Evolutionary conservation across 1,284 basidiomycete species (phyloP), one percentile per base, ranked within the genome.

Genomic region (Pseudozyma tsukubaensis): DNA sequence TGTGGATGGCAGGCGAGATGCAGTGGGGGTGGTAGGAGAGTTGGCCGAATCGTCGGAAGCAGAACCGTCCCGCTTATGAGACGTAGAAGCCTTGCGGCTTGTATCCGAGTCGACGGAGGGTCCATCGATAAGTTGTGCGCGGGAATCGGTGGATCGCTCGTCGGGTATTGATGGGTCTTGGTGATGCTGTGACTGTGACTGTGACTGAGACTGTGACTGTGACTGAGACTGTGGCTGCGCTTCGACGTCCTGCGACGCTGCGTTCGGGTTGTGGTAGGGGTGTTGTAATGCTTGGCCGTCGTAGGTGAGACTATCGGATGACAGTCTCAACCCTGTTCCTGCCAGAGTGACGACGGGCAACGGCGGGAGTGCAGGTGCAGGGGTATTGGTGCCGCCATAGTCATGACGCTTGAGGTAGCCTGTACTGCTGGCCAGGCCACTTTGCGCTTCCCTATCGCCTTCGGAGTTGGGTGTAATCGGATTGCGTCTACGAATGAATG

Each of bases 291-390:
- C 24, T 5, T 36, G 43, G 4, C 37, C 37, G 9, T 56, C 49
- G 50, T 55, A 56, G 39, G 36, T 53, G 19, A 59, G 32, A 14
- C 45, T 50, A 47, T 66, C 67, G 10, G 54, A 56, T 7, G 48
- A 71, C 40, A 55, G 44, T 2, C 47, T 43, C 12, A 80, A 65
- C 2, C 72, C 74, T 1, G 72, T 77, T 4, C 76, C 77, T 1
- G 62, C 39, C 4, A 81, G 60, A 10, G 45, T 64, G 10, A 81
- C 73, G 0, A 48, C 37, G 4, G 72, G 70, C 4, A 79, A 19
- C 2, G 45, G 13, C 18, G 52, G 40, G 14, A 60, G 34, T 0
- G 64, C 52, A 11, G 64, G 47, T 32, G 42, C 47, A 16, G 57
- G 55, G 4, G 42, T 44, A 24, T 39, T 34, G 9, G 62, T 66